phyloP scores from a whole-genome alignment of 192 early-diverging fungal genomes.

The Coemansia sp. region DNA sequence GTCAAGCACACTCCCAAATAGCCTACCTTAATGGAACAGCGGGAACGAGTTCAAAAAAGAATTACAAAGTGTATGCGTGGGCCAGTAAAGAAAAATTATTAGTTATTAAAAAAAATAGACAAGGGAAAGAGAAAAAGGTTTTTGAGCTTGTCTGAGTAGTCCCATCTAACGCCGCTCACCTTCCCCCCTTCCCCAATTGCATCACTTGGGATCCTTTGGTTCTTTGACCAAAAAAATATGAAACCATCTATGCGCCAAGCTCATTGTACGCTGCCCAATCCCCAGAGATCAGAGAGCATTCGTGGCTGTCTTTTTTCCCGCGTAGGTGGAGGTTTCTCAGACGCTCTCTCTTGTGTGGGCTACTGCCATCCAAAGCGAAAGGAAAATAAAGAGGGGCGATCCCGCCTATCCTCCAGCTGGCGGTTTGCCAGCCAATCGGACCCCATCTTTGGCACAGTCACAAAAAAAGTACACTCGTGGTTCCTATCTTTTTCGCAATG shows the following conservation, averaged over 20 bases:
- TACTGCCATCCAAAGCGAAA: neutral
- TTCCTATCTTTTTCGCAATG: neutral
- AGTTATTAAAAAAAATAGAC: neutral
- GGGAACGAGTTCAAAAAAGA: neutral
- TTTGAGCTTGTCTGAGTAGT: neutral
- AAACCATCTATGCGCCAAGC: too few relatives aligned
- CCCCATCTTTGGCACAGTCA: constrained; percentile 1
- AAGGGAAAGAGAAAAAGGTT: neutral
- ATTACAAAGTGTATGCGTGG: constrained; percentile 1
- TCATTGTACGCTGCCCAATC: constrained; percentile 3
- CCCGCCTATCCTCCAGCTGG: constrained; percentile 15
- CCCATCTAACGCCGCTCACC: neutral
- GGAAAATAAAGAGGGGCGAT: constrained; percentile 4
- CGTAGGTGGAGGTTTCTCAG: constrained; percentile 27
- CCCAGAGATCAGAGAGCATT: constrained; percentile 6
- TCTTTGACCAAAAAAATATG: neutral
- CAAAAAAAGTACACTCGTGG: neutral
- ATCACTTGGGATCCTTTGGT: neutral
- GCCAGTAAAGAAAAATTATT: neutral
- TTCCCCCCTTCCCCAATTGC: neutral
- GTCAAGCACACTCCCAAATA: neutral
- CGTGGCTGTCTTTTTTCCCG: neutral
- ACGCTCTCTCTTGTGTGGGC: constrained; percentile 2
- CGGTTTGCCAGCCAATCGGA: constrained; percentile 30
- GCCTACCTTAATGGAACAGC: neutral